Evolutionary conservation across 2,329 filamentous ascomycete genomes (phyloP).

Genomic region (Aspergillus arachidicola): DNA sequence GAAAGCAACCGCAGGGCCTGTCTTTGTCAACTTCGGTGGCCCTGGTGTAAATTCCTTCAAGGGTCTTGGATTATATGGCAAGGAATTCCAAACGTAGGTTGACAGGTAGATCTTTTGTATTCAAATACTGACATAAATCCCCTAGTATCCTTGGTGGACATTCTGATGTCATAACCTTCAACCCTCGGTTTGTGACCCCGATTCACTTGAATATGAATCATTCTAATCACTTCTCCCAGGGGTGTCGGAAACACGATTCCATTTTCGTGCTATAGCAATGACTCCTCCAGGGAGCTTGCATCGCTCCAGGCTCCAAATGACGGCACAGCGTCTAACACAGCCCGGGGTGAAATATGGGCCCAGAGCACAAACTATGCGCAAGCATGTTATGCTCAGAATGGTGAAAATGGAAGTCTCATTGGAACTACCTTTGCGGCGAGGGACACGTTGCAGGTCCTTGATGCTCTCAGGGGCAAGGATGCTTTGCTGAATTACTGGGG

Average conservation of each 20-base stretch:
- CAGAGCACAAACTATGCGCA: slow-evolving; percentile 8
- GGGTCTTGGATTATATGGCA: not conserved
- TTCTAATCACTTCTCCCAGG: not conserved
- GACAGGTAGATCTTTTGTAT: not conserved
- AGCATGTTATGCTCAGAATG: slow-evolving; percentile 6
- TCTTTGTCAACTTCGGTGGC: slow-evolving; percentile 13
- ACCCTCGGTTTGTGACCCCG: slow-evolving; percentile 5
- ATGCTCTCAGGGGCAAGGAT: slow-evolving; percentile 11
- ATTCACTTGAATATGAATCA: not conserved
- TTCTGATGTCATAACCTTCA: slow-evolving; percentile 13
- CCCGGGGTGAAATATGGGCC: slow-evolving; percentile 9
- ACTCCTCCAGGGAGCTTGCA: not conserved
- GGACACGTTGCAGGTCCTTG: slow-evolving; percentile 13
- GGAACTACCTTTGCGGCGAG: slow-evolving; percentile 16
- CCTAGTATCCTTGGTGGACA: slow-evolving; percentile 13
- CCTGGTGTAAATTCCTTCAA: slow-evolving; percentile 5
- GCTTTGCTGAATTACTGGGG: slow-evolving; percentile 15
- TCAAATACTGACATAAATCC: not conserved
- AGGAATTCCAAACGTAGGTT: not conserved
- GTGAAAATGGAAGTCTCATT: slow-evolving; percentile 9
- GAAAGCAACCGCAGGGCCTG: slow-evolving; percentile 6
- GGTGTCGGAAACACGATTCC: slow-evolving; percentile 14
- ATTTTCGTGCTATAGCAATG: slow-evolving; percentile 8
- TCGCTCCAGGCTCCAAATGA: not conserved
- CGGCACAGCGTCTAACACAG: not conserved